phyloP scores from a whole-genome alignment of 2,329 filamentous ascomycete species.

The Leptographium wingfieldii region DNA sequence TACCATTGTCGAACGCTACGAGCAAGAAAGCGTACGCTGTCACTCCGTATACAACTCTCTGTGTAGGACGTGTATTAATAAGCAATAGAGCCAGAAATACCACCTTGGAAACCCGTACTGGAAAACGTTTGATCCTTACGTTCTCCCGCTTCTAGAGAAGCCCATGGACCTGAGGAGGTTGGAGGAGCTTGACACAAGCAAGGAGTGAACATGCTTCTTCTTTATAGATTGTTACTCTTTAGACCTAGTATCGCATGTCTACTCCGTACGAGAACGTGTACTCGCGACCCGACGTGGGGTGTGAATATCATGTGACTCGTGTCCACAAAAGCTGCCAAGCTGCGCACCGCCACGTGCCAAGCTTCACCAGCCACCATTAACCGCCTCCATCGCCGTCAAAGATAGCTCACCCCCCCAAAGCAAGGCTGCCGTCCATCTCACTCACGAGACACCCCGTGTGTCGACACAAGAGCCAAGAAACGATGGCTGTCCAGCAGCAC shows the following conservation, averaged over 20 bases:
- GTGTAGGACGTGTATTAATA: background rate
- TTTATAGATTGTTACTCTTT: too few relatives aligned
- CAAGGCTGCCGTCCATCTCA: background rate
- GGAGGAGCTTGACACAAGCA: constrained; percentile 51
- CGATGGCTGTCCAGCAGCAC: constrained; percentile 69
- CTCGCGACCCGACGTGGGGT: too few relatives aligned
- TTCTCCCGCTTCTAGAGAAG: constrained; percentile 52
- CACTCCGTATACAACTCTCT: constrained; percentile 10
- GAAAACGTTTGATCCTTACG: constrained; percentile 66
- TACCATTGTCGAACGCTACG: constrained; percentile 64
- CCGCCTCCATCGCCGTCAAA: too few relatives aligned
- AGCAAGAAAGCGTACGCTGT: constrained; percentile 45
- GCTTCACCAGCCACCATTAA: too few relatives aligned
- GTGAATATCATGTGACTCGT: too few relatives aligned
- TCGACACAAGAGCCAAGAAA: constrained; percentile 11
- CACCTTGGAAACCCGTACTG: constrained; percentile 59
- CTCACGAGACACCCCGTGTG: background rate
- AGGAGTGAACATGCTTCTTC: constrained; percentile 17
- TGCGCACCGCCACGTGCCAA: too few relatives aligned
- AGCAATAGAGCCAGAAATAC: constrained; percentile 41
- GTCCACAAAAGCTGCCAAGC: too few relatives aligned
- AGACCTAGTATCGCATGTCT: too few relatives aligned
- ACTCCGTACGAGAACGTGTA: too few relatives aligned
- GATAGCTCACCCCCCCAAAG: too few relatives aligned
- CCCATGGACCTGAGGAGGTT: constrained; percentile 57